Base-by-base conservation (phyloP, 1,284 basidiomycete genomes). In the Ustilago loliicola region DNA sequence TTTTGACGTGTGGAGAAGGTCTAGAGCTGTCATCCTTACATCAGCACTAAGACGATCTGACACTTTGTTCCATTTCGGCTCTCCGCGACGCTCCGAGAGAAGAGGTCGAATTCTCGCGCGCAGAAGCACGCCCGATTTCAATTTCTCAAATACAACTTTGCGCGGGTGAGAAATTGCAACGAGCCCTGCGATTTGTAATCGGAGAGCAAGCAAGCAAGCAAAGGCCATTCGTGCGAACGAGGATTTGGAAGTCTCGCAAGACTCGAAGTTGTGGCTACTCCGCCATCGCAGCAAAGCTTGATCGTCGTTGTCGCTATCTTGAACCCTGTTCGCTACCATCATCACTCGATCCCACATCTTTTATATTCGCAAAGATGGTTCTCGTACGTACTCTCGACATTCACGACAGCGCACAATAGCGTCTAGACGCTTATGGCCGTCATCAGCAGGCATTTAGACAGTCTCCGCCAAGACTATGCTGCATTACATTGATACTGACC, bases 131-230 rank as follows among this genome's bases (percentile, higher is more conserved):
- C 8, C 25, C 34, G 25, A 38, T 42, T 36, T 48, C 23, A 60
- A 54, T 38, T 57, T 27, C 25, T 21, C n/a, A 19, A 21, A n/a
- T 48, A 23, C 45, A 50, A 50, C 5, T 15, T 50, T 8, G 48
- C 48, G 27, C 7, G 13, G 25, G 48, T 25, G 7, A 30, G 21
- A 30, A 10, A 21, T 27, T 21, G 13, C 13, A 42, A 19, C 3
- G 1, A 52, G 32, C 30, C 30, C 47, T 48, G 69, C 59, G 64
- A 72, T 72, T 72, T 72, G 64, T 72, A 72, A 67, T 72, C 65
- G 27, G 21, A 54, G 34, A 45, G 30, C 38, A 42, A n/a, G 36
- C 58, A 23, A 55, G 60, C 15, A n/a, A n/a, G n/a, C n/a, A n/a
- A n/a, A n/a, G n/a, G n/a, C 48, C 19, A 40, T 61, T 71, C 63